A percentile compares a stretch with the other conserved stretches of the same genome.
Evolutionary conservation across 73 alveolate genomes (phyloP).

Genomic region (Vitrella brassicaformis): DNA sequence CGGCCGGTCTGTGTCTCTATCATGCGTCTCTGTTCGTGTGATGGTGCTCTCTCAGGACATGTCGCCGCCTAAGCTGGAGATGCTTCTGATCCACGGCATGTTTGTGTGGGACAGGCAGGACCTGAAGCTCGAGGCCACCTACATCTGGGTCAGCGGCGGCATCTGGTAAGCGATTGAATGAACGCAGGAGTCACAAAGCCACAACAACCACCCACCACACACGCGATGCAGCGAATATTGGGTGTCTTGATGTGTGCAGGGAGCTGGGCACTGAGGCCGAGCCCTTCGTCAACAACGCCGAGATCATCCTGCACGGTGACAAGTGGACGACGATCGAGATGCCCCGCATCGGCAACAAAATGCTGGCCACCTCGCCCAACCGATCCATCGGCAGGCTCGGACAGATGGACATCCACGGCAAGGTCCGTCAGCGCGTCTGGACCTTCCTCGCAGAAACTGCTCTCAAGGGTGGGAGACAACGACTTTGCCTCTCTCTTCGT

Average conservation of each 20-base stretch:
- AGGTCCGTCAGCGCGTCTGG: conserved; percentile 53
- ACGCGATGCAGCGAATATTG: too few species aligned
- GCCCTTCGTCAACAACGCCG: conserved; percentile 48
- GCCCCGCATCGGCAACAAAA: conserved; percentile 70
- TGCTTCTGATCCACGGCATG: conserved; percentile 58
- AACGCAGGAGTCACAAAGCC: too few species aligned
- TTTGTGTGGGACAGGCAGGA: conserved; percentile 45
- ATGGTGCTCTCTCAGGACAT: too few species aligned
- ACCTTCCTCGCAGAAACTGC: conserved; percentile 55
- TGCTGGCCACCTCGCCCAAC: conserved; percentile 36
- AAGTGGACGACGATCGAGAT: conserved; percentile 6
- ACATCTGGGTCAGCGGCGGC: conserved; percentile 58
- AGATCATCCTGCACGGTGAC: conserved; percentile 58
- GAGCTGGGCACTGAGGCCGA: conserved; percentile 60
- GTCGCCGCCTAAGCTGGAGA: conserved; percentile 42
- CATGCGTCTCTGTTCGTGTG: too few species aligned
- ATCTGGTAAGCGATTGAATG: too few species aligned
- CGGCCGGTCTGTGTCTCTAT: too few species aligned
- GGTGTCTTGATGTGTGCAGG: too few species aligned
- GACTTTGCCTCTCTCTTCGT: too few species aligned
- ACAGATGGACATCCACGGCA: conserved; percentile 63
- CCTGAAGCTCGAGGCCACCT: conserved; percentile 56
- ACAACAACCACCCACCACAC: too few species aligned
- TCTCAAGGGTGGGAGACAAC: too few species aligned
- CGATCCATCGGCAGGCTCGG: conserved; percentile 26